Percentiles rank a stretch among this genome's conserved stretches.
These are phyloP conservation scores for Apium graveolens DNA, from an alignment of 129 eudicot species.

Conservation along the genomic window DNA sequence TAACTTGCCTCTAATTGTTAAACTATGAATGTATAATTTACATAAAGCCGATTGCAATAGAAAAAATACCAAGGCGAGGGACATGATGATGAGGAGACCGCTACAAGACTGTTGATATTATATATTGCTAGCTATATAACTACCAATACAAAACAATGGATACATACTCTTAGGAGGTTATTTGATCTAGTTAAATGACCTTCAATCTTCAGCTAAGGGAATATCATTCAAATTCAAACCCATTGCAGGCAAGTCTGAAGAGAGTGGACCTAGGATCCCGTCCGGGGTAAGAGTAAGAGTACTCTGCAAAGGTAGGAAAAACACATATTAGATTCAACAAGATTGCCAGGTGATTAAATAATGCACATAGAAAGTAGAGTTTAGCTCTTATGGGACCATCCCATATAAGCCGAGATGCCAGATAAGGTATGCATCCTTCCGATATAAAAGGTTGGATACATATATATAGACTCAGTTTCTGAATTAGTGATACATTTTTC, in stretches of 20 bases:
- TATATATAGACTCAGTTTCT: not conserved
- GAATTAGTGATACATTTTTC: not conserved
- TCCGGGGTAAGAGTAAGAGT: conserved; percentile 61
- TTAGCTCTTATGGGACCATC: not conserved
- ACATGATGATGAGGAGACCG: not conserved
- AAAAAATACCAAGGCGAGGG: not conserved
- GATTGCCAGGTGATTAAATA: not conserved
- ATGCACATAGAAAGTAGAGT: not conserved
- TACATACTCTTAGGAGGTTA: not conserved
- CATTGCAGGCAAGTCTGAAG: conserved; percentile 57
- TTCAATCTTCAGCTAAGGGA: conserved; percentile 43
- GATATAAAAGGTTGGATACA: not conserved
- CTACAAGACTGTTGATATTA: not conserved
- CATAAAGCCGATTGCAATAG: not conserved
- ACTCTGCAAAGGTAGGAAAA: conserved; percentile 41
- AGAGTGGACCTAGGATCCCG: conserved; percentile 61
- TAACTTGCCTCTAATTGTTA: not conserved
- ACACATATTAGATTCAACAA: not conserved
- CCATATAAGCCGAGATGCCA: no score
- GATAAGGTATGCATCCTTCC: not conserved
- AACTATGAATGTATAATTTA: not conserved
- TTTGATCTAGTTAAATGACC: not conserved
- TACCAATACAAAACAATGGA: not conserved
- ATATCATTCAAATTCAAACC: conserved; percentile 62
- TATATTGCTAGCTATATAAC: not conserved